Conservation (phyloP, 345 rosid species). For the Pistacia atlantica region DNA sequence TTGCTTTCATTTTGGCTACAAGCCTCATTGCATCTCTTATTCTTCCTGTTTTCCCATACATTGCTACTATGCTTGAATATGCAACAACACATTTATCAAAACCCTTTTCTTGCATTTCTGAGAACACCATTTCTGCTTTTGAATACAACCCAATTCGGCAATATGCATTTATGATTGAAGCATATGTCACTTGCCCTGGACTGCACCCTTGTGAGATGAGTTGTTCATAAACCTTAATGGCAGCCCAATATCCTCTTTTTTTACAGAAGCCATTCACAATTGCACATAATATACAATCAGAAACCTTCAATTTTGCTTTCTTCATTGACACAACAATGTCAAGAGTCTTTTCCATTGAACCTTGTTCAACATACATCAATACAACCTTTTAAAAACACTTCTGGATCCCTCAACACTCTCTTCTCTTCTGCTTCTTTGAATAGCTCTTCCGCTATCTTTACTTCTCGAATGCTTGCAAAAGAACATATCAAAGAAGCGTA, state of each 20-base stretch:
- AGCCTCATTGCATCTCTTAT: slow-evolving; percentile 66
- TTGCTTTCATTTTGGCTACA: slow-evolving; percentile 75
- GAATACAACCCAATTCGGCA: slow-evolving; percentile 53
- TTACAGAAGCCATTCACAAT: slow-evolving; percentile 70
- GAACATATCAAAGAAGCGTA: slow-evolving; percentile 60
- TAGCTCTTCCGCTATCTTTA: slow-evolving; percentile 49
- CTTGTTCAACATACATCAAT: slow-evolving; percentile 66
- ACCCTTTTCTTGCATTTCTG: slow-evolving; percentile 72
- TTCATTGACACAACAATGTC: slow-evolving; percentile 61
- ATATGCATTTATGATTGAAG: slow-evolving; percentile 68
- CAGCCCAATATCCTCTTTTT: slow-evolving; percentile 60
- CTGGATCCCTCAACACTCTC: slow-evolving; percentile 63
- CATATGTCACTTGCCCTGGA: slow-evolving; percentile 92
- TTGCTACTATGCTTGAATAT: slow-evolving; percentile 71
- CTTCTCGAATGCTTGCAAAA: slow-evolving; percentile 45
- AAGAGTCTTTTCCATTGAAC: slow-evolving; percentile 58
- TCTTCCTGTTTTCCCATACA: slow-evolving; percentile 76
- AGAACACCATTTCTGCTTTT: slow-evolving; percentile 62
- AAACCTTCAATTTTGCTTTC: slow-evolving; percentile 44
- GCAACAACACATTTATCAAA: slow-evolving; percentile 80
- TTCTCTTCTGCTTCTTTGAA: slow-evolving; percentile 62
- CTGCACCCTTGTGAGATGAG: slow-evolving; percentile 48
- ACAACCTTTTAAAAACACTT: slow-evolving; percentile 72
- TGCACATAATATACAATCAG: slow-evolving; percentile 79
- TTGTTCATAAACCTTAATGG: slow-evolving; percentile 53